Percentiles rank a stretch among this genome's conserved stretches.
Evolutionary conservation across 202 grass and related monocot species (phyloP).

Genomic region (Schoenoplectus tabernaemontani): DNA sequence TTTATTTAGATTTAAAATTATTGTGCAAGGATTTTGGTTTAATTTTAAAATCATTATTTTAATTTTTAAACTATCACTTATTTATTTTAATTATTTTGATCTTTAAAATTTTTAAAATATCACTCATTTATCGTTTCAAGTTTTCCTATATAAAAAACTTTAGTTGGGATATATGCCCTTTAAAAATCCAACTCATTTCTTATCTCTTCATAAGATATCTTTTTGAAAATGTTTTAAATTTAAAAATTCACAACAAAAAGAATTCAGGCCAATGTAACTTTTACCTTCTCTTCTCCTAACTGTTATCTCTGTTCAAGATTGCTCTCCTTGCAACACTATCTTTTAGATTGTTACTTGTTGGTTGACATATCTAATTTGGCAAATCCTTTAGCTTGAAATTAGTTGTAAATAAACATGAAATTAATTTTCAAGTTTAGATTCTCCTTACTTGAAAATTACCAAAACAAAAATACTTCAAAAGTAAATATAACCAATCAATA

Average conservation of each 20-base stretch:
- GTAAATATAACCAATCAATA: background rate
- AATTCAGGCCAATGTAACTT: background rate
- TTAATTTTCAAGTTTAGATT: background rate
- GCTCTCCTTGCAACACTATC: background rate
- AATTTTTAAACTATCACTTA: too few relatives aligned
- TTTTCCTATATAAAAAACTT: background rate
- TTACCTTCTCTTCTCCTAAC: background rate
- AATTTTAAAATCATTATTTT: too few relatives aligned
- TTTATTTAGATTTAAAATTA: too few relatives aligned
- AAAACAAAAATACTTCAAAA: background rate
- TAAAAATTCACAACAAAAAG: background rate
- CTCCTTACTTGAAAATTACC: background rate
- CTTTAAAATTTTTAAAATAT: too few relatives aligned
- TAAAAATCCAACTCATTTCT: background rate
- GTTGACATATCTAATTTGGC: background rate
- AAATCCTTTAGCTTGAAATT: background rate
- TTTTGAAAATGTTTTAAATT: too few relatives aligned
- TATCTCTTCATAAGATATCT: background rate
- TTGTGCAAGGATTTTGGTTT: too few relatives aligned
- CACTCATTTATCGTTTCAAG: too few relatives aligned
- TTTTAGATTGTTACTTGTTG: background rate
- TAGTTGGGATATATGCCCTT: background rate
- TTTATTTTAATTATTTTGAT: too few relatives aligned
- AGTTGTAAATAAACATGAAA: background rate
- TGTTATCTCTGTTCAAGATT: background rate